Evolutionary conservation across 148 eudicot species (phyloP), one percentile per base, ranked within the genome.

Genomic region (Fagopyrum homotropicum): DNA sequence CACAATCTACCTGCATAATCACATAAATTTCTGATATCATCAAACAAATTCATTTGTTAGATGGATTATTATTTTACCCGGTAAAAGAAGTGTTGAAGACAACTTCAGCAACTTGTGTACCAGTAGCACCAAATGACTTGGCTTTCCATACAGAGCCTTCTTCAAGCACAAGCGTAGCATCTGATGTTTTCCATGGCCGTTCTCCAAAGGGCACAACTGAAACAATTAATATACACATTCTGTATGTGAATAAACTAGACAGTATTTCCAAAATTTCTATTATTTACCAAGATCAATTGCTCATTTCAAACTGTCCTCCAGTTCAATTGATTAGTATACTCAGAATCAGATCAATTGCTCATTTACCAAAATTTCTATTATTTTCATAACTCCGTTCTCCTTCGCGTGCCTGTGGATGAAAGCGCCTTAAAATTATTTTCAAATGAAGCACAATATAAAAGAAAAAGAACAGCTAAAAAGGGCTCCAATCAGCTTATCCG

Each of bases 61-160:
- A 61, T 9, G 8, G 22, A 3, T 61, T 26, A 17, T 35, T 45
- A 1, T 64, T 64, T 78, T 77, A 95, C 98, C 98, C 93, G 3
- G 96, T 92, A 78, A 92, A 80, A 54, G 97, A 95, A 43, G 98
- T 95, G 75, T 95, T 95, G 82, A 95, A 95, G 66, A 92, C 98
- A 75, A 95, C 97, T 88, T 95, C 98, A 78, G 97, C 98, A 85
- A 95, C 93, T 95, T 92, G 97, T 75, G 98, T 95, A 63, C 97
- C 98, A 11, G 92, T 77, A 73, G 98, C 96, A 79, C 98, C 98
- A 84, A 95, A 95, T 50, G 98, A 92, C 77, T 92, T 95, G 6
- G 98, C 98, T 61, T 22, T 22, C 26, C 26, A 22, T 22, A 22
- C 26, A 22, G 26, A 22, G 26, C 26, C 26, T 22, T 22, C 26